Percentiles rank a stretch among this genome's conserved stretches.
Evolutionary conservation across 2,329 filamentous ascomycete genomes (phyloP).

Genomic region (Penicillium sp.): DNA sequence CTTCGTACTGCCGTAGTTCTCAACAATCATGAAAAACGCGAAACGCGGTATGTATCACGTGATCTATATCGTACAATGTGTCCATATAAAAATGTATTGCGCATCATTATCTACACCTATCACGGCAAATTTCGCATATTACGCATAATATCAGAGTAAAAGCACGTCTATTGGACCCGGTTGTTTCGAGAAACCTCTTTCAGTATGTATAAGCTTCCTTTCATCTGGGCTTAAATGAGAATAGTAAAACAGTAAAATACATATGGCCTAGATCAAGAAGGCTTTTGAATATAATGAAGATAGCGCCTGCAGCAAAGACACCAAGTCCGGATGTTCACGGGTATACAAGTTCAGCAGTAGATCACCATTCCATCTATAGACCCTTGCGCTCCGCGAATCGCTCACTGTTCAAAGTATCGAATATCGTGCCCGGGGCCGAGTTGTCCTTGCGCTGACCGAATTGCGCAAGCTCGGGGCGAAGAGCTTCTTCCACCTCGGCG

Average conservation of each 20-base stretch:
- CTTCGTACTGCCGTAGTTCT: conserved; percentile 5
- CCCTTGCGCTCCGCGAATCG: conserved; percentile 36
- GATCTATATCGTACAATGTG: not conserved
- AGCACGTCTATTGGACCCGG: not conserved
- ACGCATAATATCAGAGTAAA: not conserved
- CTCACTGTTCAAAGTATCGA: conserved; percentile 38
- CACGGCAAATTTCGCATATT: not conserved
- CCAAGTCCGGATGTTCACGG: conserved; percentile 6
- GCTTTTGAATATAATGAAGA: conserved; percentile 9
- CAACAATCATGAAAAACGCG: not conserved
- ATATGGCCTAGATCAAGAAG: conserved; percentile 10
- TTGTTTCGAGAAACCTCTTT: not conserved
- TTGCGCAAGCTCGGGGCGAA: conserved; percentile 41
- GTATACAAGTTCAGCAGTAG: conserved; percentile 7
- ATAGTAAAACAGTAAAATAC: conserved; percentile 22
- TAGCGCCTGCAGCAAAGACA: conserved; percentile 6
- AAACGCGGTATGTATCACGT: conserved; percentile 8
- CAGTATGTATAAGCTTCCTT: not conserved
- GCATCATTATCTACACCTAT: not conserved
- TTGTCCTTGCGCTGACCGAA: conserved; percentile 42
- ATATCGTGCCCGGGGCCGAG: conserved; percentile 28
- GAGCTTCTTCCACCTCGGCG: conserved; percentile 38
- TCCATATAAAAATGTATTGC: not conserved
- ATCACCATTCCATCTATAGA: conserved; percentile 12
- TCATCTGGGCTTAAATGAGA: conserved; percentile 11